Base-by-base conservation (phyloP, 306 rosid species). In the Chamaecrista fasciculata region DNA sequence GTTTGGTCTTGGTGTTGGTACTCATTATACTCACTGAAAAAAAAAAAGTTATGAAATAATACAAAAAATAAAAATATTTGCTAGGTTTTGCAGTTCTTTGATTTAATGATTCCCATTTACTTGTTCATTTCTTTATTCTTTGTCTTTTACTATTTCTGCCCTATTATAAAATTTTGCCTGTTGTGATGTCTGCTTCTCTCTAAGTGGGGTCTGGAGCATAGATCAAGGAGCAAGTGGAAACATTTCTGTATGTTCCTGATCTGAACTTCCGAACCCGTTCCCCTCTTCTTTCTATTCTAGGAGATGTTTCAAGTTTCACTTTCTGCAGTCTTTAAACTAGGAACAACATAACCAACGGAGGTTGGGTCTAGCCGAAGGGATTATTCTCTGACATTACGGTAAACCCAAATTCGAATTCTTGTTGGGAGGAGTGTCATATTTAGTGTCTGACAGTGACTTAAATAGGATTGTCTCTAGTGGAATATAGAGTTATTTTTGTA, bases 1-100 rank as follows among this genome's bases (percentile, higher is more conserved):
- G 26, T 67, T 61, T 42, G 76, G 81, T 72, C 80, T 79, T 7
- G 81, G 79, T 50, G 42, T 36, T 62, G 77, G 42, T n/a, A n/a
- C n/a, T 36, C 28, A 11, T 3, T 48, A 25, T 55, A 57, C 26
- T 20, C 56, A 18, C 9, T 20, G n/a, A n/a, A n/a, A 49, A 23
- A 51, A 51, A 49, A 19, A 20, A 50, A 21, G 31, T 51, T 23
- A 51, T 49, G 55, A 49, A 49, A 49, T 20, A 20, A 20, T 49
- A 49, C 2, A 49, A 49, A 49, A 49, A 19, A 49, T 6, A 8
- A 19, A 20, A 48, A 19, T 47, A 47, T 49, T 49, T 49, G 55
- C 55, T 49, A 49, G 55, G 20, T 49, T n/a, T n/a, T 49, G 55
- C 11, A 19, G 26, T 49, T 49, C 0, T 19, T 20, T 49, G 11